phyloP scores from a whole-genome alignment of 2,329 filamentous ascomycete species.

The Hawksworthiomyces lignivorus region DNA sequence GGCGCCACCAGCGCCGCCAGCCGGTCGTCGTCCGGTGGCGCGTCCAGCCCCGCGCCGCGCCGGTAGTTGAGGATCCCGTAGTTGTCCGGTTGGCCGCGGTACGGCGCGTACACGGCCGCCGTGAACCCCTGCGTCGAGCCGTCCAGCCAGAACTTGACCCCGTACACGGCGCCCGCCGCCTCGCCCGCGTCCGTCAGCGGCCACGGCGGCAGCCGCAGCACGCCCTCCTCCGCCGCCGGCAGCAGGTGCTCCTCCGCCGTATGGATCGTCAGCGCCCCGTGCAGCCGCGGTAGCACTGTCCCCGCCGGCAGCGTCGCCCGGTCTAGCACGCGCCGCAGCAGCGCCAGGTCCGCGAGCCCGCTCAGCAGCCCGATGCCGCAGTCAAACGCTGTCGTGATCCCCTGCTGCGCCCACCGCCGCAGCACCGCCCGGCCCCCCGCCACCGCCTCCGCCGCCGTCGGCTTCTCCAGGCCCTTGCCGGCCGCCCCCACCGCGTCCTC shows the following conservation, averaged over 20 bases:
- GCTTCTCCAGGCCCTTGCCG: slow-evolving; percentile 1
- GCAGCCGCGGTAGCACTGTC: slow-evolving; percentile 5
- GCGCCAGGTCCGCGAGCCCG: slow-evolving; percentile 7
- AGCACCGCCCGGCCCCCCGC: slow-evolving; percentile 1
- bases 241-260: slow-evolving; percentile 4
- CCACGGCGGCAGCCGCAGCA: slow-evolving; percentile 9
- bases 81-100: slow-evolving; percentile 13
- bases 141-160: slow-evolving; percentile 13
- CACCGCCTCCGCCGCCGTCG: slow-evolving; percentile 1
- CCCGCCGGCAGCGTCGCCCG: not conserved
- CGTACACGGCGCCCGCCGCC: slow-evolving; percentile 1
- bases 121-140: slow-evolving; percentile 12
- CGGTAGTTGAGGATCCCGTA: slow-evolving; percentile 21
- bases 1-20: slow-evolving; percentile 8
- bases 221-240: not conserved
- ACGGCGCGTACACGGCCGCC: slow-evolving; percentile 9
- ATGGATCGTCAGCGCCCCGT: slow-evolving; percentile 7
- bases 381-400: slow-evolving; percentile 14
- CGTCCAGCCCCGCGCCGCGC: slow-evolving; percentile 1
- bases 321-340: slow-evolving; percentile 4
- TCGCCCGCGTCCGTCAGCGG: not conserved
- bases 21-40: slow-evolving; percentile 9
- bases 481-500: slow-evolving; percentile 3
- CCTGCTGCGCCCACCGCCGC: slow-evolving; percentile 7
- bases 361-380: slow-evolving; percentile 8